Percentiles rank a stretch among this genome's conserved stretches.
phyloP scores from a whole-genome alignment of 352 stramenopile genomes.

The Phytophthora crassamura region DNA sequence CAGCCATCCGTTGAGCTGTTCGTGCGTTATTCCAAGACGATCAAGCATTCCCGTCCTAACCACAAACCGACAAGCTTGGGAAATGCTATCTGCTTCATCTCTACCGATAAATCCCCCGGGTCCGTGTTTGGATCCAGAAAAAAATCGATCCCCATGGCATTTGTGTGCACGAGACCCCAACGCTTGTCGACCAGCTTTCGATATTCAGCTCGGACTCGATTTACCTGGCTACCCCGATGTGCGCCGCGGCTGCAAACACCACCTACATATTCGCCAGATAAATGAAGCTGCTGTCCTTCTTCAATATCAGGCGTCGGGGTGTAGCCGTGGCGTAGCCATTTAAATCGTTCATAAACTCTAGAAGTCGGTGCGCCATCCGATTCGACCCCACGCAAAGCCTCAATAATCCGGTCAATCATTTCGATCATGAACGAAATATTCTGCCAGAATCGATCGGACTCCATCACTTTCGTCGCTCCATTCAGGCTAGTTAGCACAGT shows the following conservation, averaged over 20 bases:
- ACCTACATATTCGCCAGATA: not conserved
- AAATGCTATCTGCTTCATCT: not conserved
- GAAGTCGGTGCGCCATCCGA: not conserved
- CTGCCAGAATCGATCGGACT: not conserved
- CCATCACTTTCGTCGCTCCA: not conserved
- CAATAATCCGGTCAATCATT: slow-evolving; percentile 10
- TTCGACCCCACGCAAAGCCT: not conserved
- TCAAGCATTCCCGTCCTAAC: not conserved
- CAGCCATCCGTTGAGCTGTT: not conserved
- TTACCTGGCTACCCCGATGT: not conserved
- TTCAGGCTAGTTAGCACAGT: too few species aligned
- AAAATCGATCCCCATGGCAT: slow-evolving; percentile 3
- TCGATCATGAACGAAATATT: not conserved
- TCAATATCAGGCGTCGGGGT: not conserved
- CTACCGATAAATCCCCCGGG: not conserved
- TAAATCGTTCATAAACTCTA: slow-evolving; percentile 3
- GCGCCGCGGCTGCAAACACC: not conserved
- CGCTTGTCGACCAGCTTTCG: not conserved
- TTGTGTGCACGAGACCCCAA: not conserved
- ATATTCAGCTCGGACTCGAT: not conserved
- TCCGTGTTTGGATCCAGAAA: slow-evolving; percentile 7
- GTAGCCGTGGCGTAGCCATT: slow-evolving; percentile 2
- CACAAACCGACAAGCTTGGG: not conserved
- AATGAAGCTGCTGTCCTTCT: not conserved
- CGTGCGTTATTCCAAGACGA: not conserved